Percentiles rank a stretch among this genome's conserved stretches.
Conservation (phyloP, 2,329 filamentous ascomycete genomes). For the Trichophyton rubrum region DNA sequence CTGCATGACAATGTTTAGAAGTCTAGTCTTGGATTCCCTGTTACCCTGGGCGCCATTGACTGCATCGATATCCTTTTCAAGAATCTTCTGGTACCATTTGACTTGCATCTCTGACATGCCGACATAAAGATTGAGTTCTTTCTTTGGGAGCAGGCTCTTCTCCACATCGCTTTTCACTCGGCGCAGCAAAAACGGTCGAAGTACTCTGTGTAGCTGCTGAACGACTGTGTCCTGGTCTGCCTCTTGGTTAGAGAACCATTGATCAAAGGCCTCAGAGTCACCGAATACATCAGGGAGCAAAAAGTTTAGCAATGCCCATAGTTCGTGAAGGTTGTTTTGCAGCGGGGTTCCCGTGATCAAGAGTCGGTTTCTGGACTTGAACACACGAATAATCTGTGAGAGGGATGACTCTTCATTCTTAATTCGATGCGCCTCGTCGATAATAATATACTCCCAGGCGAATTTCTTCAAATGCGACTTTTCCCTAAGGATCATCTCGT, state of each 20-base stretch:
- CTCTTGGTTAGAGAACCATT: slow-evolving; percentile 90
- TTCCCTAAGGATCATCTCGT: slow-evolving; percentile 96
- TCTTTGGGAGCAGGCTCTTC: slow-evolving; percentile 93
- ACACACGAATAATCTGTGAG: slow-evolving; percentile 89
- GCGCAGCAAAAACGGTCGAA: slow-evolving; percentile 85
- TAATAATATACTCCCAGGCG: slow-evolving; percentile 99
- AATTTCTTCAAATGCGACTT: slow-evolving; percentile 94
- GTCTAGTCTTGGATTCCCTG: slow-evolving; percentile 89
- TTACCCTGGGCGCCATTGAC: slow-evolving; percentile 95
- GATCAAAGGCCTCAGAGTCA: slow-evolving; percentile 89
- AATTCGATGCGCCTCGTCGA: slow-evolving; percentile 95
- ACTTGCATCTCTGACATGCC: slow-evolving; percentile 99
- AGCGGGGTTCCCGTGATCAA: slow-evolving; percentile 93
- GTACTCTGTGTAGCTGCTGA: slow-evolving; percentile 83
- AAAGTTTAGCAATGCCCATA: slow-evolving; percentile 97
- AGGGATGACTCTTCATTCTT: slow-evolving; percentile 98
- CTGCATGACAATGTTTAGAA: slow-evolving; percentile 99
- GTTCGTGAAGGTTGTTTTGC: slow-evolving; percentile 94
- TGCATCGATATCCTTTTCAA: slow-evolving; percentile 97
- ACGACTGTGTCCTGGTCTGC: slow-evolving; percentile 91
- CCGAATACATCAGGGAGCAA: slow-evolving; percentile 96
- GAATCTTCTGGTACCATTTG: slow-evolving; percentile 97
- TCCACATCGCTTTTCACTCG: slow-evolving; percentile 97
- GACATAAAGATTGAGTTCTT: slow-evolving; percentile 92
- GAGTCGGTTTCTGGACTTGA: slow-evolving; percentile 87